Conservation (phyloP, 176 grass and related monocot genomes). For the Microstegium vimineum region DNA sequence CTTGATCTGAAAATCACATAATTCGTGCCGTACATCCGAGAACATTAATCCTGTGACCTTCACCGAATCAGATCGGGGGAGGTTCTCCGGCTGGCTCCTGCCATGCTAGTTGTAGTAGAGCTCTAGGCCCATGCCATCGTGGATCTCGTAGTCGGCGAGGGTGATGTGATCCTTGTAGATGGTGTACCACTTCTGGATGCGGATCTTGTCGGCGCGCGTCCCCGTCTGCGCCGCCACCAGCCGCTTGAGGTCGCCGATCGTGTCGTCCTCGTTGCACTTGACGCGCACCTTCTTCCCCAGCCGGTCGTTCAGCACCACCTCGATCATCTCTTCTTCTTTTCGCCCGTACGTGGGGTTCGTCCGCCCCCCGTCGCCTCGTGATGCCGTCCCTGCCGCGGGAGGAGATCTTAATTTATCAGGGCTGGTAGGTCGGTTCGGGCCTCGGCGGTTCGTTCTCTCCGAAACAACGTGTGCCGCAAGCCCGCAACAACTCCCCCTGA, state of each 20-base stretch:
- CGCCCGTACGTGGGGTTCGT: no score
- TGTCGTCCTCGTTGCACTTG: conserved; percentile 90
- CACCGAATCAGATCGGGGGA: neutral
- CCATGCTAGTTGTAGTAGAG: conserved; percentile 67
- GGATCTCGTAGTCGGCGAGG: conserved; percentile 84
- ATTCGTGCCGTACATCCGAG: neutral
- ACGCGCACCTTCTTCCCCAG: conserved; percentile 88
- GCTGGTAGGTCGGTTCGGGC: neutral
- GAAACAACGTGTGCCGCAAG: no score
- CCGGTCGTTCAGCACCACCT: conserved; percentile 87
- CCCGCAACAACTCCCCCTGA: no score
- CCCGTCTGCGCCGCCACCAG: conserved; percentile 79
- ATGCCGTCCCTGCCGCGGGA: neutral
- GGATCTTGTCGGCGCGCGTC: conserved; percentile 74
- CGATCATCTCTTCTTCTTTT: conserved; percentile 79
- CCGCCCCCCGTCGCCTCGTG: no score
- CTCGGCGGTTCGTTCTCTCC: no score
- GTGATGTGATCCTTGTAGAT: conserved; percentile 92
- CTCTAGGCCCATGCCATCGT: conserved; percentile 80
- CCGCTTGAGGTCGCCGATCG: conserved; percentile 78
- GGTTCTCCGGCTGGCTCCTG: neutral
- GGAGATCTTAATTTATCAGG: neutral
- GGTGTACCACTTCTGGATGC: conserved; percentile 91
- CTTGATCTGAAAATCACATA: neutral
- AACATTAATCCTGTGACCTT: neutral